These are phyloP conservation scores for Scutellaria galericulata DNA, from an alignment of 257 asterid genomes.

Conservation along the genomic window DNA sequence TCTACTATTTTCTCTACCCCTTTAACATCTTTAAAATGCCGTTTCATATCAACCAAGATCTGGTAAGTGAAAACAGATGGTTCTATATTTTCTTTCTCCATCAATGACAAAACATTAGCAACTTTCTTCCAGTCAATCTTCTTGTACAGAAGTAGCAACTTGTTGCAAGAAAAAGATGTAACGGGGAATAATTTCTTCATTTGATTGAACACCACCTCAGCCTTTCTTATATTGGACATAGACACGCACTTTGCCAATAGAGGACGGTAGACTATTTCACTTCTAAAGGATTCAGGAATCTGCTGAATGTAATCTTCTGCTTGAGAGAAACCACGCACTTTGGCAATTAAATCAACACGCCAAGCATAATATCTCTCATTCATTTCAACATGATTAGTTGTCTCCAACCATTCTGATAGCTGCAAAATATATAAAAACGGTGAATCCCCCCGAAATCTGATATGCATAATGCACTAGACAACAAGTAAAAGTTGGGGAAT, in stretches of 20 bases:
- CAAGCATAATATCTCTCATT: conserved; percentile 53
- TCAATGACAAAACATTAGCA: conserved; percentile 62
- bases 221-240: conserved; percentile 44
- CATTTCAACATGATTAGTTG: conserved; percentile 42
- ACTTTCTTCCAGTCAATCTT: conserved; percentile 62
- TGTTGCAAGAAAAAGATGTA: conserved; percentile 61
- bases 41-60: conserved; percentile 60
- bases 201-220: conserved; percentile 68
- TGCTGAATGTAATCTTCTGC: conserved; percentile 62
- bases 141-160: conserved; percentile 71
- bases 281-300: conserved; percentile 68
- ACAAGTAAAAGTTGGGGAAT: too few species aligned
- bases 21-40: conserved; percentile 56
- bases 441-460: background rate
- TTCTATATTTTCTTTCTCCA: conserved; percentile 70
- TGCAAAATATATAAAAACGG: background rate
- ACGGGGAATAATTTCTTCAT: conserved; percentile 63
- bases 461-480: too few species aligned
- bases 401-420: background rate
- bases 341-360: conserved; percentile 72
- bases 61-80: conserved; percentile 65
- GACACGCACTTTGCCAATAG: conserved; percentile 65
- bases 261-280: conserved; percentile 62
- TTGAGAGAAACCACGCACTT: conserved; percentile 55
- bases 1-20: conserved; percentile 78